These are phyloP conservation scores for Penicillium turbatum DNA, from an alignment of 495 filamentous ascomycete species.

Conservation along the genomic window DNA sequence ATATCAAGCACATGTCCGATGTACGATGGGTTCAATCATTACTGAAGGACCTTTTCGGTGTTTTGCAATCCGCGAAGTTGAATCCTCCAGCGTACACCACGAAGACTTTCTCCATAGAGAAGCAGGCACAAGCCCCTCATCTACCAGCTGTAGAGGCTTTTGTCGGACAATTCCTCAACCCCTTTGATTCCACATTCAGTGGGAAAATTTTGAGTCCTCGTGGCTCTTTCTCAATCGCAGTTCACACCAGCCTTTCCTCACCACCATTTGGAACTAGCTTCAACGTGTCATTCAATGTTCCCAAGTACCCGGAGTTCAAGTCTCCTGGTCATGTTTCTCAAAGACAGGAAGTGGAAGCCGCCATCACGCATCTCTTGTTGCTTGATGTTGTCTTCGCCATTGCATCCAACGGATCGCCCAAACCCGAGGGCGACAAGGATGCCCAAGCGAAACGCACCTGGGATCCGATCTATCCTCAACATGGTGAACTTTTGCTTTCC, in stretches of 20 bases:
- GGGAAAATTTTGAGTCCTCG: constrained; percentile 32
- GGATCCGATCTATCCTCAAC: constrained; percentile 39
- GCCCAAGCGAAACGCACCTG: constrained; percentile 16
- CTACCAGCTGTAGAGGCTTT: constrained; percentile 35
- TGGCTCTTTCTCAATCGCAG: constrained; percentile 41
- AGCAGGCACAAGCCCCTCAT: constrained; percentile 1
- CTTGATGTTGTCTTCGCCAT: constrained; percentile 38
- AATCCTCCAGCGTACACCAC: constrained; percentile 26
- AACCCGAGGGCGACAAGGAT: constrained; percentile 1
- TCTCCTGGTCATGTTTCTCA: constrained; percentile 35
- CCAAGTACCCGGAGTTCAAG: constrained; percentile 32
- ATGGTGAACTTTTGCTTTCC: constrained; percentile 35
- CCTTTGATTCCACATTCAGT: constrained; percentile 41
- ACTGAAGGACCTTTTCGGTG: constrained; percentile 33
- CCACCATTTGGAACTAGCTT: constrained; percentile 47
- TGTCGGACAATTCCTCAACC: constrained; percentile 36
- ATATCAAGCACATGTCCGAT: constrained; percentile 56
- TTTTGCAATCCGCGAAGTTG: constrained; percentile 42
- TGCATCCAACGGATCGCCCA: constrained; percentile 15
- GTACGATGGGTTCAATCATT: constrained; percentile 34
- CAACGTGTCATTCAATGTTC: constrained; percentile 39
- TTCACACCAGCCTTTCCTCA: constrained; percentile 40
- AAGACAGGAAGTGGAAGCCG: constrained; percentile 35
- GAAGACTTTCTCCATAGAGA: constrained; percentile 29
- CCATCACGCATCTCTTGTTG: constrained; percentile 36